Evolutionary conservation across 2,329 filamentous ascomycete genomes (phyloP).

Genomic region (Fusarium tricinctum): DNA sequence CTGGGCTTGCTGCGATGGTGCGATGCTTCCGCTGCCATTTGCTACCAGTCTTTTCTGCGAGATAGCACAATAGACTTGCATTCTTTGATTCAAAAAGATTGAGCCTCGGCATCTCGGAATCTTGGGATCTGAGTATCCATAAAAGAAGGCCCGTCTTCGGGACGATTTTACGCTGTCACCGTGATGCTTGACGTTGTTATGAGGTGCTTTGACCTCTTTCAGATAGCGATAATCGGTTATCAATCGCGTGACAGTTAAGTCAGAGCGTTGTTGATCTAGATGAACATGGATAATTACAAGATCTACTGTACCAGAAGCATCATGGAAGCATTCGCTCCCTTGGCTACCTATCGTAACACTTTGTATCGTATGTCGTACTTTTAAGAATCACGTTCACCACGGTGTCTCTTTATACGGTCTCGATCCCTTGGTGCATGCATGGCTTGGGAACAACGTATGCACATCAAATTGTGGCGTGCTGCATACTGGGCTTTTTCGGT

Average conservation of each 20-base stretch:
- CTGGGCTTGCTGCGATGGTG: slow-evolving; percentile 20
- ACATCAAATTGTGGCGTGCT: slow-evolving; percentile 8
- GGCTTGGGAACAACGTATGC: slow-evolving; percentile 5
- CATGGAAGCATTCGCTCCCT: slow-evolving; percentile 11
- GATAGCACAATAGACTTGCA: slow-evolving; percentile 36
- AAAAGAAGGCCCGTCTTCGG: slow-evolving; percentile 33
- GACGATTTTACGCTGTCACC: not conserved
- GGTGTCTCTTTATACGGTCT: slow-evolving; percentile 6
- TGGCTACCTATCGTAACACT: slow-evolving; percentile 6
- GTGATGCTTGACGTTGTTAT: slow-evolving; percentile 19
- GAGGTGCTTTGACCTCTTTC: slow-evolving; percentile 25
- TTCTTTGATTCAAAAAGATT: slow-evolving; percentile 12
- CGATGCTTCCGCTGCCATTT: slow-evolving; percentile 9
- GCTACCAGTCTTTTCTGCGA: slow-evolving; percentile 28
- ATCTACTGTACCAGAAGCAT: slow-evolving; percentile 16
- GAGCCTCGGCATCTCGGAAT: not conserved
- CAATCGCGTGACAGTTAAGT: slow-evolving; percentile 18
- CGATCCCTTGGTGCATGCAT: not conserved
- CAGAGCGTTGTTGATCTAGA: too few relatives aligned
- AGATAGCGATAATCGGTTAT: slow-evolving; percentile 5
- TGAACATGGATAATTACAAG: too few relatives aligned
- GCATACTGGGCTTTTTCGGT: slow-evolving; percentile 16
- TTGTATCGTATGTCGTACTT: slow-evolving; percentile 5
- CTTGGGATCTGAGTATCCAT: not conserved
- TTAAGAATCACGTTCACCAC: not conserved